phyloP scores from a whole-genome alignment of 2,329 filamentous ascomycete species.

The Neopestalotiopsis rosae region DNA sequence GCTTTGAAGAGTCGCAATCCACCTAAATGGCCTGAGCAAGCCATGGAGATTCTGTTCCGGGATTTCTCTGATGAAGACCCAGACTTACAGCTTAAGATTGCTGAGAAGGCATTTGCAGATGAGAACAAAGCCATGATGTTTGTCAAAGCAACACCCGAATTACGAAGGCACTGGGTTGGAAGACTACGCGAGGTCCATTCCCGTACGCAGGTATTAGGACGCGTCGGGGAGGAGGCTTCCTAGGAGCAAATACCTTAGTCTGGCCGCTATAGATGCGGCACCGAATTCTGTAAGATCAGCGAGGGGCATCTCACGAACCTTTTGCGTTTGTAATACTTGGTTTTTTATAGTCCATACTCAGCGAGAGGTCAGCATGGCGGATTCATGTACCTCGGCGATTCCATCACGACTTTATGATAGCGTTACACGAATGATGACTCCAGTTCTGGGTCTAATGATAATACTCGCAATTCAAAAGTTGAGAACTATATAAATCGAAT shows the following conservation, averaged over 20 bases:
- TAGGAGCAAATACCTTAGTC: constrained; percentile 2
- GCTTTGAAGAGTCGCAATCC: constrained; percentile 44
- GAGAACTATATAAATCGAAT: not conserved
- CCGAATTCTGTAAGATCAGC: not conserved
- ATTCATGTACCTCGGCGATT: not conserved
- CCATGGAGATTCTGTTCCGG: constrained; percentile 63
- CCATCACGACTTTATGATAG: constrained; percentile 7
- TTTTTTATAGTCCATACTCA: not conserved
- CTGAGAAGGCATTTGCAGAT: constrained; percentile 62
- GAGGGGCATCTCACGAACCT: not conserved
- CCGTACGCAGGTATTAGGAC: constrained; percentile 35
- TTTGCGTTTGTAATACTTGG: not conserved
- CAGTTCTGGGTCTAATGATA: constrained; percentile 8
- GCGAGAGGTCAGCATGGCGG: not conserved
- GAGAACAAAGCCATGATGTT: constrained; percentile 67
- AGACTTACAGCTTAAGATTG: constrained; percentile 64
- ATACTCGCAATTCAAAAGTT: not conserved
- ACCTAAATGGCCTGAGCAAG: constrained; percentile 61
- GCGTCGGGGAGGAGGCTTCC: constrained; percentile 35
- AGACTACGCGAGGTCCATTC: constrained; percentile 54
- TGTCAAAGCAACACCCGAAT: constrained; percentile 61
- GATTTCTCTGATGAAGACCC: constrained; percentile 63
- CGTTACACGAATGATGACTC: constrained; percentile 7
- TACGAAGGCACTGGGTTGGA: constrained; percentile 63
- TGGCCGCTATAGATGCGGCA: not conserved